A percentile compares a stretch with the other conserved stretches of the same genome.
Evolutionary conservation across 345 rosid species (phyloP).

Genomic region (Capsella bursapastoris): DNA sequence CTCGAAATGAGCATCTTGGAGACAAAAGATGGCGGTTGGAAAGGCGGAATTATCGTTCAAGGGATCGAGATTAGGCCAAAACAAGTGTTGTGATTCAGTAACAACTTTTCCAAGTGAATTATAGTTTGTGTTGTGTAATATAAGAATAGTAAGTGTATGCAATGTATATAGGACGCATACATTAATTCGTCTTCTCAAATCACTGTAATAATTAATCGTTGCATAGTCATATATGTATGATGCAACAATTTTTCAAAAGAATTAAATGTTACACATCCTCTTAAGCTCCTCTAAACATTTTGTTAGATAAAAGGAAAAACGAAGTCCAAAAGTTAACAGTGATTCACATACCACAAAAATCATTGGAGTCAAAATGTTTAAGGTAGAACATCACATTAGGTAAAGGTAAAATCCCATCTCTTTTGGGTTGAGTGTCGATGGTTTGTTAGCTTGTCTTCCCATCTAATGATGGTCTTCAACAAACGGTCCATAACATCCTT

Average conservation of each 20-base stretch:
- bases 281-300: too few relatives aligned
- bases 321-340: too few relatives aligned
- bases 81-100: neutral
- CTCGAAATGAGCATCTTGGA: slow-evolving; percentile 57
- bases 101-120: neutral
- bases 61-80: slow-evolving; percentile 70
- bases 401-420: neutral
- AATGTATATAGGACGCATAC: neutral
- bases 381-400: too few relatives aligned
- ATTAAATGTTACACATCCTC: too few relatives aligned
- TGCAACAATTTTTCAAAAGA: too few relatives aligned
- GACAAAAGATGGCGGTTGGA: slow-evolving; percentile 50
- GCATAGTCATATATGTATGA: neutral
- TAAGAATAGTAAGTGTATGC: neutral
- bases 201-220: neutral
- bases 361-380: neutral
- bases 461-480: neutral
- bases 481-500: neutral
- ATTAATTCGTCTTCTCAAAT: neutral
- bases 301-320: too few relatives aligned
- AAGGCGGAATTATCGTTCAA: slow-evolving; percentile 55
- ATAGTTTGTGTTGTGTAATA: neutral
- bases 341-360: too few relatives aligned
- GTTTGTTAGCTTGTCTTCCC: neutral
- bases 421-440: neutral